phyloP scores from a whole-genome alignment of 371 early-diverging fungal species.

The Mortierella sp. region DNA sequence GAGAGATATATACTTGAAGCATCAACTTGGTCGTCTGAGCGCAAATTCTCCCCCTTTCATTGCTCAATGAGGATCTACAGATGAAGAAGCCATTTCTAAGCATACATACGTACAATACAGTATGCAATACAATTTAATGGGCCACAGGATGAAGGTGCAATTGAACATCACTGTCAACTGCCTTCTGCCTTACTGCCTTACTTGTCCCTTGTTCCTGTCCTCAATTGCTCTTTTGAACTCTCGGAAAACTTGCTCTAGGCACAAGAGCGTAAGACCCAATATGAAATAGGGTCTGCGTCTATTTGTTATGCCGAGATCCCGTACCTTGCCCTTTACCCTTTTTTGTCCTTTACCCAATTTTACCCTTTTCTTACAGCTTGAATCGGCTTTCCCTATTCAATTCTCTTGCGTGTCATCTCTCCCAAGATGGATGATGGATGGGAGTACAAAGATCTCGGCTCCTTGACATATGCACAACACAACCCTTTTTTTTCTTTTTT shows the following conservation, averaged over 20 bases:
- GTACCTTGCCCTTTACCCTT: neutral
- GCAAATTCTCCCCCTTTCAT: neutral
- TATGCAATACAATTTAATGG: neutral
- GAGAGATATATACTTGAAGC: too few relatives aligned
- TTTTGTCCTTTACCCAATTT: neutral
- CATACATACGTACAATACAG: neutral
- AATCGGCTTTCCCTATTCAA: slow-evolving; percentile 16
- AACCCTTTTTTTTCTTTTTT: slow-evolving; percentile 2
- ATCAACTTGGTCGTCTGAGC: too few relatives aligned
- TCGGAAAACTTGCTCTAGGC: neutral
- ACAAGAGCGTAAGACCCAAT: neutral
- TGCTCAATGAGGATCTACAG: neutral
- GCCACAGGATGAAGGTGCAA: neutral
- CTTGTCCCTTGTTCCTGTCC: neutral
- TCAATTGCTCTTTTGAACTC: slow-evolving; percentile 2
- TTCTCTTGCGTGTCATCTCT: neutral
- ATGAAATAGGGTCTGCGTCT: neutral
- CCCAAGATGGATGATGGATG: neutral
- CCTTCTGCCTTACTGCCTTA: neutral
- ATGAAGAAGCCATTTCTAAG: neutral
- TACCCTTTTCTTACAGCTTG: neutral
- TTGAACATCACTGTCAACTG: neutral
- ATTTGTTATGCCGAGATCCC: slow-evolving; percentile 10
- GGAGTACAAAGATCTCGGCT: neutral
- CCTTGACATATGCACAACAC: neutral